Conservation (phyloP, 176 grass and related monocot genomes). For the Zea luxurians region DNA sequence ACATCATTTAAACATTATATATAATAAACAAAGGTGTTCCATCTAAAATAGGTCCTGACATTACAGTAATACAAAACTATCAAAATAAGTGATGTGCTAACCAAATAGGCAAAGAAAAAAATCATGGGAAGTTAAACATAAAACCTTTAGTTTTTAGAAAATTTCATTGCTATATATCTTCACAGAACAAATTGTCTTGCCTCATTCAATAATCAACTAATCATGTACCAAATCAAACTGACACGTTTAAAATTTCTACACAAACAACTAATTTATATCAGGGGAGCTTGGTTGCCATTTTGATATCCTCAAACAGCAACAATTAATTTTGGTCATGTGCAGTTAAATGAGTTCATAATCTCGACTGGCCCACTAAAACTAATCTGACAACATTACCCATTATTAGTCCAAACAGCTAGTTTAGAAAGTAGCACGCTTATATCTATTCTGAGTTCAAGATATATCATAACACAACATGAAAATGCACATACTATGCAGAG, state of each 20-base stretch:
- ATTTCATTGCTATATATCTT: background rate
- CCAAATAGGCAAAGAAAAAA: background rate
- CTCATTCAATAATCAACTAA: conserved; percentile 10
- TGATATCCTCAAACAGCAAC: background rate
- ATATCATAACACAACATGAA: background rate
- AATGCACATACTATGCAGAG: background rate
- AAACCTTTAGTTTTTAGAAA: background rate
- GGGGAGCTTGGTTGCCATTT: conserved; percentile 6
- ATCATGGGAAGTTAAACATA: background rate
- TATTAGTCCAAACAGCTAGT: background rate
- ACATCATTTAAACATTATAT: conserved; percentile 16
- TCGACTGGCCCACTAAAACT: background rate
- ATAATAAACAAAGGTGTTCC: conserved; percentile 20
- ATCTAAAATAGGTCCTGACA: conserved; percentile 15
- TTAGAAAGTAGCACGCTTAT: background rate
- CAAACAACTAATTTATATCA: too few relatives aligned
- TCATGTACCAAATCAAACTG: background rate
- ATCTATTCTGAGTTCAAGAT: background rate
- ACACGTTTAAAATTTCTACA: background rate
- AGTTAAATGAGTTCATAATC: conserved; percentile 1
- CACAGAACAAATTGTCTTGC: conserved; percentile 3
- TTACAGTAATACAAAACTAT: conserved; percentile 11
- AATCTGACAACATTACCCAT: background rate
- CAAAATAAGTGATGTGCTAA: background rate
- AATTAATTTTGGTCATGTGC: background rate